Base-by-base conservation (phyloP, 148 eudicot genomes). In the Rheum nobile region DNA sequence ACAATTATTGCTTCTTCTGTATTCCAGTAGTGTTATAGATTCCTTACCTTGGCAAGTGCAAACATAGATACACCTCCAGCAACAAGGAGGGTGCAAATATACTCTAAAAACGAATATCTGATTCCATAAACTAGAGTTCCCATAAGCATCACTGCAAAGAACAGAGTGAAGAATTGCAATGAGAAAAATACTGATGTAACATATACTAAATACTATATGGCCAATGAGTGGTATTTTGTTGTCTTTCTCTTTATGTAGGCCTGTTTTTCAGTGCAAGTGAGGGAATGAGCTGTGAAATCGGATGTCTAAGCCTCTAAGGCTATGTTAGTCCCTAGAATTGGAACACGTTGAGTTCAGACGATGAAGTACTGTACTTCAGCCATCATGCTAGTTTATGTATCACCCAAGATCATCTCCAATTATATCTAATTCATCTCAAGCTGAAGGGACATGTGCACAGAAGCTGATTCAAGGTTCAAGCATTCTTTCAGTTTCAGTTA, bases 1-100 rank as follows among this genome's bases (percentile, higher is more conserved):
- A 59, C 28, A 61, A 0, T 29, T 14, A 29, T 14, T 61, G 35
- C 67, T 61, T 12, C 35, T 28, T 61, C 8, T 1, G 67, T 28
- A 59, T 28, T 28, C 12, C 37, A 29, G n/a, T 14, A 2, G 34
- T 26, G 31, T 26, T 0, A 57, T 26, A 57, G 34, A 9, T 57
- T 57, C 65, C 14, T 77, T 59, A 90, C 99, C 97, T 95, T 95
- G 28, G 87, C 80, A 65, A 95, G 96, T 71, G 99, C 96, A 85
- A 90, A 90, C 48, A 79, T 44, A 17, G 96, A 90, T 72, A 90
- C 96, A 68, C 99, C 99, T 41, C 97, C 99, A 63, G 99, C 99
- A 75, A 95, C 99, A 55, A 92, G 99, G 37, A 92, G 75, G 13
- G 91, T 81, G 74, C 98, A 89, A 63, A 91, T 12, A 81, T 77